Conservation (phyloP, 345 rosid species). For the Anacardium occidentale region DNA sequence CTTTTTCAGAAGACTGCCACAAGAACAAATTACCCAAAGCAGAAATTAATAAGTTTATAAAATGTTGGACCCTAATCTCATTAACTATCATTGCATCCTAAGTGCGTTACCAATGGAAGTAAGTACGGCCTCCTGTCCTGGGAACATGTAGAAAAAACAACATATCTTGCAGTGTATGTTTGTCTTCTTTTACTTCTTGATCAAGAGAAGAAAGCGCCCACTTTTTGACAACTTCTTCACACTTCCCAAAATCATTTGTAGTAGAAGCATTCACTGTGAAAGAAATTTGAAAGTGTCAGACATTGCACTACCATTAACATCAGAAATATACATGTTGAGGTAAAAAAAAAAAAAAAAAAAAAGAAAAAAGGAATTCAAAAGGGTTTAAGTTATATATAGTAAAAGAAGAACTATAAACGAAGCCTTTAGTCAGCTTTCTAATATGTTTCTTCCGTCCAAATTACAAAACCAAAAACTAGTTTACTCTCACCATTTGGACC, state of each 20-base stretch:
- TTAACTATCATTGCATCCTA: not conserved
- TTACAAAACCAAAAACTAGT: too few relatives aligned
- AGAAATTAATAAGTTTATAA: conserved; percentile 7
- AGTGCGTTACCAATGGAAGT: conserved; percentile 72
- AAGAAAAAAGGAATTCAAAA: not conserved
- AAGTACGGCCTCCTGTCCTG: conserved; percentile 94
- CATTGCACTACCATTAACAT: not conserved
- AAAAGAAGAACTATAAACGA: not conserved
- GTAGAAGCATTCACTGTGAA: conserved; percentile 45
- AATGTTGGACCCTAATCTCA: not conserved
- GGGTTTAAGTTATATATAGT: not conserved
- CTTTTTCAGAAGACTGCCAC: conserved; percentile 82
- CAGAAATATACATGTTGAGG: not conserved
- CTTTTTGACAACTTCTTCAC: conserved; percentile 59
- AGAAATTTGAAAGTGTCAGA: conserved; percentile 18
- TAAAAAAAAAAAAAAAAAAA: conserved; percentile 5
- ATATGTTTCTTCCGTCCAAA: too few relatives aligned
- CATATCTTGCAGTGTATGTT: conserved; percentile 66
- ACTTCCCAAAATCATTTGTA: conserved; percentile 46
- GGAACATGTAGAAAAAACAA: conserved; percentile 93
- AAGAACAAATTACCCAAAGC: conserved; percentile 17
- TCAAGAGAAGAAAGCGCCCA: conserved; percentile 68
- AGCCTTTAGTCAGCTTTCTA: not conserved
- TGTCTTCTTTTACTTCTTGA: conserved; percentile 49
- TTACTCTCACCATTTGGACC: too few relatives aligned